A percentile compares a stretch with the other conserved stretches of the same genome.
These are phyloP conservation scores for Phyllosticta citrichinensis DNA, from an alignment of 2,329 filamentous ascomycete species.

Conservation along the genomic window DNA sequence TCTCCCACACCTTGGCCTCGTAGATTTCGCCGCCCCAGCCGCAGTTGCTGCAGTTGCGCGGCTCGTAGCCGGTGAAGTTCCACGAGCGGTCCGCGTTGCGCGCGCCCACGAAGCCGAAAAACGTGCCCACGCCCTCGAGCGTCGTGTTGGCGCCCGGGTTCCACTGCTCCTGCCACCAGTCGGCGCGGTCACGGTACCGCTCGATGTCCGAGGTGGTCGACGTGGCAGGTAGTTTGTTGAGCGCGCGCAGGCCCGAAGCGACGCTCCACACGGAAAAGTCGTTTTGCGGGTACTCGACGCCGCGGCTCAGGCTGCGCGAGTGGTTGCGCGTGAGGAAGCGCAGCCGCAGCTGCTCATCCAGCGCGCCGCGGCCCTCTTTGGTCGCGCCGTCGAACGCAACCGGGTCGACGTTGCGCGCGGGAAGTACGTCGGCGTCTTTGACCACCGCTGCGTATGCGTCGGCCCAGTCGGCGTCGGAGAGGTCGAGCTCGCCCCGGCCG, in stretches of 20 bases:
- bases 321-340: conserved; percentile 31
- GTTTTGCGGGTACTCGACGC: conserved; percentile 29
- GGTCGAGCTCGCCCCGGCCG: conserved; percentile 19
- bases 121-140: conserved; percentile 21
- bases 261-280: conserved; percentile 44
- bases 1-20: conserved; percentile 28
- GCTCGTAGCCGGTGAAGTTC: conserved; percentile 29
- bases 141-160: conserved; percentile 21
- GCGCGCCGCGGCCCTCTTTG: conserved; percentile 33
- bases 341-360: conserved; percentile 34
- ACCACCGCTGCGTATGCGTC: conserved; percentile 21
- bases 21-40: conserved; percentile 33
- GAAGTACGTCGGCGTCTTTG: conserved; percentile 22
- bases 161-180: conserved; percentile 36
- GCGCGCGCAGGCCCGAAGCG: conserved; percentile 19
- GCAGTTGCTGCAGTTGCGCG: conserved; percentile 32
- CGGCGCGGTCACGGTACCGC: conserved; percentile 27
- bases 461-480: conserved; percentile 19
- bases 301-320: conserved; percentile 24
- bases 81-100: conserved; percentile 18
- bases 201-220: conserved; percentile 11
- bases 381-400: conserved; percentile 24
- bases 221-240: conserved; percentile 13
- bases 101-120: conserved; percentile 22
- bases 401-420: conserved; percentile 17